phyloP scores from a whole-genome alignment of 2,329 filamentous ascomycete species.

The Beauveria pseudobassiana region DNA sequence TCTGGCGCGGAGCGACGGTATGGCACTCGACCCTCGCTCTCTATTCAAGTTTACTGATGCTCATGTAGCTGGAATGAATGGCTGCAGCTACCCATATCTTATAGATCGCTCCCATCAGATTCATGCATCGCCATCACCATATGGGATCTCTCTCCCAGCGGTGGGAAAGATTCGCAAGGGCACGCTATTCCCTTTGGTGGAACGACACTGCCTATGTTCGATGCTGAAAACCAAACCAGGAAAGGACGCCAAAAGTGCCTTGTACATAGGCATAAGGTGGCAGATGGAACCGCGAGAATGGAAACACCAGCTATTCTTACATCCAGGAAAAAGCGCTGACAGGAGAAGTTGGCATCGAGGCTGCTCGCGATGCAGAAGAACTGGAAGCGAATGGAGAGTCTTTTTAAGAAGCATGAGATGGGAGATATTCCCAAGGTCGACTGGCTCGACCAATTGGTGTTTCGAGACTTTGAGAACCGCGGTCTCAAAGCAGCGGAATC shows the following conservation, averaged over 20 bases:
- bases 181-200: constrained; percentile 90
- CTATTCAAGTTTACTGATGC: background rate
- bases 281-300: constrained; percentile 76
- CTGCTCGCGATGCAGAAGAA: constrained; percentile 72
- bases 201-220: constrained; percentile 87
- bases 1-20: constrained; percentile 57
- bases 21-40: constrained; percentile 4
- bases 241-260: constrained; percentile 90
- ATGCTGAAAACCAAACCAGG: constrained; percentile 81
- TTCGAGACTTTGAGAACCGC: constrained; percentile 77
- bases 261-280: constrained; percentile 71
- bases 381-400: constrained; percentile 75
- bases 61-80: constrained; percentile 83
- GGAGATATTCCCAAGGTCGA: constrained; percentile 87
- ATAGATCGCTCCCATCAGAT: constrained; percentile 73
- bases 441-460: constrained; percentile 94
- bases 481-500: constrained; percentile 57
- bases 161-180: constrained; percentile 58
- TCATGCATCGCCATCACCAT: constrained; percentile 85
- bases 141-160: constrained; percentile 86
- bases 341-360: constrained; percentile 39
- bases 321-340: constrained; percentile 45
- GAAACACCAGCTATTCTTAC: constrained; percentile 64
- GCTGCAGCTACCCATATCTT: constrained; percentile 79
- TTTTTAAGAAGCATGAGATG: constrained; percentile 98